Base-by-base conservation (phyloP, 139 green algal genomes). In the Ostreobium quekettii region DNA sequence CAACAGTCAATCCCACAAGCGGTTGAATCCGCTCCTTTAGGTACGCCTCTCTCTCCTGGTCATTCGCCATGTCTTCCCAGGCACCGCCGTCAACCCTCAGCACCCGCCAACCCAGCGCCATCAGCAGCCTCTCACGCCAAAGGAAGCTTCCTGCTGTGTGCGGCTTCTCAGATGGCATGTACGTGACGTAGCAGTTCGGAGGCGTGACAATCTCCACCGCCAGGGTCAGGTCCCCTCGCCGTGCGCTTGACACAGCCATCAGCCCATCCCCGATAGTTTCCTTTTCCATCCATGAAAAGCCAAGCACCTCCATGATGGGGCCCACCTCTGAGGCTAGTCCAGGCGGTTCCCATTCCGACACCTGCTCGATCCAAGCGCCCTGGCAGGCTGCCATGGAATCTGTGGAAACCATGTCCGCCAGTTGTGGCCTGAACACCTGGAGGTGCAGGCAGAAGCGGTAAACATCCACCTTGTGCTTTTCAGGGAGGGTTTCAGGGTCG, bases 21-120 rank as follows among this genome's bases (percentile, higher is more conserved):
- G 46, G 19, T 64, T 15, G 57, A 19, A 19, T 22, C 57, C 22
- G 19, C 57, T 59, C 30, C 15, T 15, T 22, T 22, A 53, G 63
- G 33, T 48, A 76, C 8, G 36, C 61, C 33, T 42, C 24, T 47
- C 71, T 70, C 29, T 61, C 29, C 39, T 35, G 35, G 28, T 66
- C 26, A 48, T 62, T 26, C 7, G 29, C n/a, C n/a, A 62, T 32
- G 7, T 29, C 19, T 11, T n/a, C n/a, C 53, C 53, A 62, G 29
- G 7, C 7, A 36, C n/a, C n/a, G 19, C 7, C 53, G 19, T 62
- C 53, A 7, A 62, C 15, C n/a, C 53, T 11, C 19, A 62, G 19
- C 29, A 62, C 53, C 19, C 33, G 29, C 11, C 19, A 62, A 7
- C 53, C 53, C 53, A 24, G 33, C 7, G n/a, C 33, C 7, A 11